Conservation (phyloP, 495 filamentous ascomycete species). For the Aspergillus bridgeri region DNA sequence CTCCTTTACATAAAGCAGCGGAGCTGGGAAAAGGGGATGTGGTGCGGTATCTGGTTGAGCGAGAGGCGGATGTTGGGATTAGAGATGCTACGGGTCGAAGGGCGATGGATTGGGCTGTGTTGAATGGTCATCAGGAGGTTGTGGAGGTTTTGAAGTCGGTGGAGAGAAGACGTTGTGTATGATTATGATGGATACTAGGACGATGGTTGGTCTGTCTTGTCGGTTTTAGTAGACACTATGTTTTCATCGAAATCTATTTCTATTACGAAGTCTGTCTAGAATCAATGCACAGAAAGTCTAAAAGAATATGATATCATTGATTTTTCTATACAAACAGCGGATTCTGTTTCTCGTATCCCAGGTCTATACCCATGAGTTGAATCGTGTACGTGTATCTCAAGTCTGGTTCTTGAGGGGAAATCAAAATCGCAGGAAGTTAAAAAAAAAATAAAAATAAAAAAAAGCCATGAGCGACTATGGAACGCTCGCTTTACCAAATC, state of each 20-base stretch:
- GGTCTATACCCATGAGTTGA: not conserved
- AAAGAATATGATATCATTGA: not conserved
- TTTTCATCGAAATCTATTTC: no score
- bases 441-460: not conserved
- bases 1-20: slow-evolving; percentile 17
- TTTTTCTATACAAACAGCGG: not conserved
- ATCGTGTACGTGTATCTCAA: not conserved
- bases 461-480: not conserved
- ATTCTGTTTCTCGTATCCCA: not conserved
- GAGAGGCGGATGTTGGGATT: slow-evolving; percentile 13
- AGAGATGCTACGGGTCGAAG: slow-evolving; percentile 14
- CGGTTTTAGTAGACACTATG: no score
- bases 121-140: slow-evolving; percentile 4
- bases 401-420: not conserved
- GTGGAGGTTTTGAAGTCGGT: not conserved
- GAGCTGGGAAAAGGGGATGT: slow-evolving; percentile 2
- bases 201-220: no score
- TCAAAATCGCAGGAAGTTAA: not conserved
- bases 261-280: no score
- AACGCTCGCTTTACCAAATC: not conserved
- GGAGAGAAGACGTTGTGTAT: no score
- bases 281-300: no score
- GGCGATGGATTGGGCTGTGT: slow-evolving; percentile 10
- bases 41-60: slow-evolving; percentile 11
- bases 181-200: no score